Evolutionary conservation across 2,329 filamentous ascomycete species (phyloP).

Genomic region (Plectosphaerella sp.): DNA sequence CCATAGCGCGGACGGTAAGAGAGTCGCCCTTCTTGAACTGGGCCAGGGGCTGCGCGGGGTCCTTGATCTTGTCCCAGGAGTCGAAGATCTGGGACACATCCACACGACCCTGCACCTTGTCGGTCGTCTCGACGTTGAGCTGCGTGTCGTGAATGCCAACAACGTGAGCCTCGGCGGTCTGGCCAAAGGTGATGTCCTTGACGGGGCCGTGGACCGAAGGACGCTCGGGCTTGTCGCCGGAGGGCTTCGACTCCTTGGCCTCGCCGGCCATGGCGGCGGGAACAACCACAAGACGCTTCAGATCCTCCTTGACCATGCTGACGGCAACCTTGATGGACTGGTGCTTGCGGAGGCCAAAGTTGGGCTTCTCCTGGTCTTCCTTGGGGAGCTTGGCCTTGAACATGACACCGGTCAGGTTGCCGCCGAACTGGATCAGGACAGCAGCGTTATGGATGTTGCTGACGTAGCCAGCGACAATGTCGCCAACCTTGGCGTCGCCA

Average conservation of each 20-base stretch:
- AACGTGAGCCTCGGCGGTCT: slow-evolving; percentile 70
- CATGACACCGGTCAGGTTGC: slow-evolving; percentile 70
- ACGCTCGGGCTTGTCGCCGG: slow-evolving; percentile 40
- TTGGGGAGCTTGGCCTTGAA: slow-evolving; percentile 73
- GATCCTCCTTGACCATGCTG: slow-evolving; percentile 64
- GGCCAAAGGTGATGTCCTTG: slow-evolving; percentile 72
- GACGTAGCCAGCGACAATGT: slow-evolving; percentile 72
- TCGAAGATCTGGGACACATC: slow-evolving; percentile 91
- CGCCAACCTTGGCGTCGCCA: slow-evolving; percentile 66
- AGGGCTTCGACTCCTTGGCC: slow-evolving; percentile 36
- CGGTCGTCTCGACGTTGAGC: slow-evolving; percentile 82
- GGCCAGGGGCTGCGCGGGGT: slow-evolving; percentile 75
- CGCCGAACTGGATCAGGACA: slow-evolving; percentile 84
- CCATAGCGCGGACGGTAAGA: slow-evolving; percentile 72
- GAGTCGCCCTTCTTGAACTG: slow-evolving; percentile 68
- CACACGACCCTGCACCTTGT: slow-evolving; percentile 87
- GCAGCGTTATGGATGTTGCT: slow-evolving; percentile 78
- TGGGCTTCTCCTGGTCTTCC: slow-evolving; percentile 61
- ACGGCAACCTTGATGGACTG: slow-evolving; percentile 74
- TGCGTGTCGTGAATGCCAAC: slow-evolving; percentile 87
- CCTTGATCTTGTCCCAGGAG: slow-evolving; percentile 77
- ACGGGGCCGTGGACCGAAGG: slow-evolving; percentile 32
- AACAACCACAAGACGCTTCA: slow-evolving; percentile 61
- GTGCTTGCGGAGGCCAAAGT: slow-evolving; percentile 74
- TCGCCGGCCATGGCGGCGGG: slow-evolving; percentile 29